Evolutionary conservation across 306 rosid species (phyloP), one percentile per base, ranked within the genome.

Genomic region (Inga leiocalycina): DNA sequence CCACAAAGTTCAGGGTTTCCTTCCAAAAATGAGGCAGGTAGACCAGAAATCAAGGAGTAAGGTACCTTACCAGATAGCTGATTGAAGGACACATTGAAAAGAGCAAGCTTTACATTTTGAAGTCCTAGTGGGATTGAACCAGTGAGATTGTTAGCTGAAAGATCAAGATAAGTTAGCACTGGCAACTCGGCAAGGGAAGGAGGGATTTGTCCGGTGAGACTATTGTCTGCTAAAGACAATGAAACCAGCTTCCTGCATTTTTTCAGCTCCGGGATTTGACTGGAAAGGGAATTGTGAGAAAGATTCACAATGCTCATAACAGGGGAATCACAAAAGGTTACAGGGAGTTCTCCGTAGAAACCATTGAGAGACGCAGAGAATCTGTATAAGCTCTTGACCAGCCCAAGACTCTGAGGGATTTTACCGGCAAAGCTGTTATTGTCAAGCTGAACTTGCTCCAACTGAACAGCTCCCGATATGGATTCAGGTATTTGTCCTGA

Each of bases 371-470:
- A 94, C 4, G 98, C 99, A 39, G 99, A 93, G 81, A 96, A 96
- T 89, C 98, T 90, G 79, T 96, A 96, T 46, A 96, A 90, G 89
- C 93, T 94, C 81, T 89, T 88, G 46, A 96, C 88, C 59, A 73
- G 45, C 61, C 99, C 99, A 57, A 96, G 93, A 69, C 97, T 94
- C 27, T 79, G 85, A 71, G 99, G 99, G 67, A 96, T 88, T 84
- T 79, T 87, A 49, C 98, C 87, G 3, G 65, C 80, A 77, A 96
- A 91, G 75, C 74, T 88, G 85, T 96, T 96, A 81, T 91, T 92
- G 85, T 96, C 99, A 82, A 96, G 88, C 85, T 96, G 99, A 89
- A 96, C 92, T 84, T 96, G 99, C 91, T 96, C 99, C 74, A 96
- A 86, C 32, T 90, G 92, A 79, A 81, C 70, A 85, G 98, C 97